These are phyloP conservation scores for Talaromyces sp. DNA, from an alignment of 2,329 filamentous ascomycete species.

Conservation along the genomic window DNA sequence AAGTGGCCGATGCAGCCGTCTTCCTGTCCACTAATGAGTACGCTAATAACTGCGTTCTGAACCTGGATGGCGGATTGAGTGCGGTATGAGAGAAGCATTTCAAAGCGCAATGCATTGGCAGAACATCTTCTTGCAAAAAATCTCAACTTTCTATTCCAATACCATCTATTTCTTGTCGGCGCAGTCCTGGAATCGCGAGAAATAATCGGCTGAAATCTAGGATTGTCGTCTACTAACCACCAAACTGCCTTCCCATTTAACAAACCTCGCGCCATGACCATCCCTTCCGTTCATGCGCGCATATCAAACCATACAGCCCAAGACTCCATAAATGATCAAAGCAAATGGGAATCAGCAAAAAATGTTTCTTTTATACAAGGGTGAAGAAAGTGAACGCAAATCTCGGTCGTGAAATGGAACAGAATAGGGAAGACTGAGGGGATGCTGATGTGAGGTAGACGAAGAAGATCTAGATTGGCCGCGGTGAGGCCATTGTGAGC, in stretches of 20 bases:
- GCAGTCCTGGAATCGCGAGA: background rate
- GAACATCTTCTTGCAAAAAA: no score
- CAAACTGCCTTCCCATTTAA: background rate
- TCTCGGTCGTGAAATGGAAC: background rate
- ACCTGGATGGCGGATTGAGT: constrained; percentile 78
- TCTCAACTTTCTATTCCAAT: background rate
- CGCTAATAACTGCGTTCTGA: constrained; percentile 80
- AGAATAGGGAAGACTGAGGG: constrained; percentile 23
- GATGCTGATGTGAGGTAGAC: constrained; percentile 15
- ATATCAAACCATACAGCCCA: constrained; percentile 1
- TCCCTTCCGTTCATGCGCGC: background rate
- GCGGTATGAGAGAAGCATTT: constrained; percentile 46
- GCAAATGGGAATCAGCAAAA: background rate
- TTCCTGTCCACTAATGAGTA: constrained; percentile 75
- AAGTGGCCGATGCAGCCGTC: constrained; percentile 75
- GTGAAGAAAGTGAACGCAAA: constrained; percentile 11
- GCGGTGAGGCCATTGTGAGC: constrained; percentile 23
- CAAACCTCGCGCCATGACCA: constrained; percentile 4
- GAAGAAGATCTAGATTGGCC: constrained; percentile 23
- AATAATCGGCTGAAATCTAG: background rate
- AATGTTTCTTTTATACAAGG: constrained; percentile 19
- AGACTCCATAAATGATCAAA: constrained; percentile 3
- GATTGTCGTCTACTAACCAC: background rate
- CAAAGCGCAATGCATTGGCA: background rate
- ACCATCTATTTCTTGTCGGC: background rate